Evolutionary conservation across 2,329 filamentous ascomycete genomes (phyloP).

Genomic region (Ophiostoma montium): DNA sequence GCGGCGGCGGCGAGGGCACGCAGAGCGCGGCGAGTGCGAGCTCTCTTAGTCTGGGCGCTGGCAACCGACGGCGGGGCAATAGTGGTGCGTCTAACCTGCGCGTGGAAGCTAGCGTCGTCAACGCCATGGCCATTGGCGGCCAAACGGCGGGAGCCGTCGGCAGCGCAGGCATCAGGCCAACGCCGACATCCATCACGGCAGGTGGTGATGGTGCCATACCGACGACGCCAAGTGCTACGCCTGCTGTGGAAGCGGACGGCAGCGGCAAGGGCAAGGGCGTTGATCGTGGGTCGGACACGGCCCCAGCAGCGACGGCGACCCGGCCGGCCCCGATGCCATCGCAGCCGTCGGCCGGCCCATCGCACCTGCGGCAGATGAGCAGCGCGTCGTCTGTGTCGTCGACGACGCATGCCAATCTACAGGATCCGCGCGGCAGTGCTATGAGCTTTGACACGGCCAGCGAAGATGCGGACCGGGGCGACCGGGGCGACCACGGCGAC

Average conservation of each 20-base stretch:
- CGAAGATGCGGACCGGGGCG: conserved; percentile 14
- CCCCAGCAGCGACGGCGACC: conserved; percentile 20
- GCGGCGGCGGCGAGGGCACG: conserved; percentile 21
- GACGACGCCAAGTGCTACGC: conserved; percentile 11
- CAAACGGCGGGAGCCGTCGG: conserved; percentile 2
- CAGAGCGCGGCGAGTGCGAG: conserved; percentile 45
- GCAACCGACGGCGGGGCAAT: conserved; percentile 40
- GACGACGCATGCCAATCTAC: conserved; percentile 43
- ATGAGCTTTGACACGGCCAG: conserved; percentile 30
- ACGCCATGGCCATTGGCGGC: conserved; percentile 25
- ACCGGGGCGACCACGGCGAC: conserved; percentile 16
- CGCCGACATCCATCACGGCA: background rate
- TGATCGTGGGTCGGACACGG: conserved; percentile 31
- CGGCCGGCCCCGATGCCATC: conserved; percentile 30
- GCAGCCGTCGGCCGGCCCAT: conserved; percentile 44
- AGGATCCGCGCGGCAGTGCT: conserved; percentile 39
- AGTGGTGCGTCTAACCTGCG: conserved; percentile 45
- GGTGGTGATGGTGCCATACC: background rate
- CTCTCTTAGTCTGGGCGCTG: conserved; percentile 49
- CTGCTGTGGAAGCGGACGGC: background rate
- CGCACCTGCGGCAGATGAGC: conserved; percentile 69
- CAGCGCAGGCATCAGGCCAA: conserved; percentile 1
- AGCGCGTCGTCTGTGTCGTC: conserved; percentile 76
- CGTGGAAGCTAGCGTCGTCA: conserved; percentile 26
- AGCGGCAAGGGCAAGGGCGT: conserved; percentile 55